Conservation (phyloP, 768 basidiomycete genomes). For the Kwoniella newhampshirensis region DNA sequence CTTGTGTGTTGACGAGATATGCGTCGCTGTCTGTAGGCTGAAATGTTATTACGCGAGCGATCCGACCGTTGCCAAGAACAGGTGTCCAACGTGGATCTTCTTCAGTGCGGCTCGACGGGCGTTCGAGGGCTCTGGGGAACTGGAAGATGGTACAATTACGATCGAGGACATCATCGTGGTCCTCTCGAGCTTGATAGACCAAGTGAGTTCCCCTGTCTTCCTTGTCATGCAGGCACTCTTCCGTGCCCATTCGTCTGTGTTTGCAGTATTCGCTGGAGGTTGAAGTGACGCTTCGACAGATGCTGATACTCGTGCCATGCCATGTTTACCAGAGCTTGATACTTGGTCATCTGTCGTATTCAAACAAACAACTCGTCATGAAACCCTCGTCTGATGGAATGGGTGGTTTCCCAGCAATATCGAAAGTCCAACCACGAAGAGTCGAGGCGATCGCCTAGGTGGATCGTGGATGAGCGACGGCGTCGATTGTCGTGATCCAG, state of each 20-base stretch:
- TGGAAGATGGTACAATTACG: conserved; percentile 38
- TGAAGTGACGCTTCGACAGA: no score
- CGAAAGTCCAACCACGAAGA: conserved; percentile 29
- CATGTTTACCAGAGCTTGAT: conserved; percentile 31
- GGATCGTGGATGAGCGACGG: no score
- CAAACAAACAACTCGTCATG: conserved; percentile 35
- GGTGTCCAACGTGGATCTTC: conserved; percentile 45
- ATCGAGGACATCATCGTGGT: conserved; percentile 50
- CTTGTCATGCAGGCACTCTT: neutral
- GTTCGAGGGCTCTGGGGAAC: conserved; percentile 32
- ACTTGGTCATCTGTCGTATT: conserved; percentile 35
- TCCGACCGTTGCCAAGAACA: conserved; percentile 16
- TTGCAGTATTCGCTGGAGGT: neutral
- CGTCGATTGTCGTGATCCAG: no score
- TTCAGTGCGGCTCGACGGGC: conserved; percentile 19
- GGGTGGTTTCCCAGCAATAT: conserved; percentile 41
- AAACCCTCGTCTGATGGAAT: conserved; percentile 39
- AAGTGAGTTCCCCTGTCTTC: conserved; percentile 26
- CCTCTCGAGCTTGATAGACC: conserved; percentile 45
- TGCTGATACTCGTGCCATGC: neutral
- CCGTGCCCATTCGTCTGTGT: neutral
- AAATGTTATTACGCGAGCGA: conserved; percentile 27
- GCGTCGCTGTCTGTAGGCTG: conserved; percentile 15
- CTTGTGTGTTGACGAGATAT: neutral
- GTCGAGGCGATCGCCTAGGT: conserved; percentile 20